Evolutionary conservation across 2,329 filamentous ascomycete genomes (phyloP).

Genomic region (Parascedosporium putredinis): DNA sequence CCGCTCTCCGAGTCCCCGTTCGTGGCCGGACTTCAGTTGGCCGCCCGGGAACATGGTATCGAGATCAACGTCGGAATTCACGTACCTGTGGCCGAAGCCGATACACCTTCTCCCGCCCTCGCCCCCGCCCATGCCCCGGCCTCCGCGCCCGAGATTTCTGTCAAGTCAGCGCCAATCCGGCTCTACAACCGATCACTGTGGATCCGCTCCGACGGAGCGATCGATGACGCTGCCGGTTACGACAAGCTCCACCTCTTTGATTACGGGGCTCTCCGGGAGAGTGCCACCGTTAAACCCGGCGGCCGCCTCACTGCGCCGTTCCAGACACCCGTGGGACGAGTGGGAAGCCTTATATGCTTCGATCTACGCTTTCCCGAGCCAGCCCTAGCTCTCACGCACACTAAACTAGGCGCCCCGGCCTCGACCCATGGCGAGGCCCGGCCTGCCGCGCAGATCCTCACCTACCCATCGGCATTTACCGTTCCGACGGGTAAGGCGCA

Average conservation of each 20-base stretch:
- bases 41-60: conserved; percentile 52
- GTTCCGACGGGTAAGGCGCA: conserved; percentile 75
- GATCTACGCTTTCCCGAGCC: conserved; percentile 72
- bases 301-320: conserved; percentile 56
- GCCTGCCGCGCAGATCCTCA: conserved; percentile 54
- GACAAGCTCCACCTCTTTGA: conserved; percentile 92
- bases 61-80: conserved; percentile 84
- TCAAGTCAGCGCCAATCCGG: conserved; percentile 16
- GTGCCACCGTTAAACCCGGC: conserved; percentile 57
- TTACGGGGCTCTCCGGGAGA: conserved; percentile 40
- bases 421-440: conserved; percentile 14
- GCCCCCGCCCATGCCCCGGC: too few species aligned
- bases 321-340: conserved; percentile 58
- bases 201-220: conserved; percentile 24
- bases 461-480: conserved; percentile 87
- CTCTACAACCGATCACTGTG: conserved; percentile 36
- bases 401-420: conserved; percentile 21
- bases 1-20: conserved; percentile 60
- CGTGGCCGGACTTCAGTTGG: conserved; percentile 61
- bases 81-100: conserved; percentile 45
- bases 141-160: too few species aligned
- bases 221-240: conserved; percentile 35
- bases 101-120: conserved; percentile 14
- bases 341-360: conserved; percentile 82
- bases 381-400: conserved; percentile 50